A percentile compares a stretch with the other conserved stretches of the same genome.
Conservation (phyloP, 2,329 filamentous ascomycete species). For the Trichoderma citrinoviride region DNA sequence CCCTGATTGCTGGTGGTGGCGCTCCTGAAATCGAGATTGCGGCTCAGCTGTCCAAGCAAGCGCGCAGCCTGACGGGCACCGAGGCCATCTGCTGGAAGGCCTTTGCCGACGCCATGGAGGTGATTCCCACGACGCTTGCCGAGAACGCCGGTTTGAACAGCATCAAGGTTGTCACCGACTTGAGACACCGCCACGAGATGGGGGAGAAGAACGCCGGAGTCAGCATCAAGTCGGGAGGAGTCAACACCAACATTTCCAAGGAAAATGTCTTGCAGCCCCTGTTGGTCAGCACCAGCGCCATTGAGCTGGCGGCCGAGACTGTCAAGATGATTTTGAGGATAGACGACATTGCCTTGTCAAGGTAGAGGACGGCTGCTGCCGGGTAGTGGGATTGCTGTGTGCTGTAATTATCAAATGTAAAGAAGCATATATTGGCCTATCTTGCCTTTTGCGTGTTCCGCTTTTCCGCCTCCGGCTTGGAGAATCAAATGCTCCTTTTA, state of each 20-base stretch:
- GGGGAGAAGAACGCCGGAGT: conserved; percentile 96
- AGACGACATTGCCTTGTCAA: conserved; percentile 63
- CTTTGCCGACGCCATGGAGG: conserved; percentile 95
- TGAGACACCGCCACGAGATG: conserved; percentile 90
- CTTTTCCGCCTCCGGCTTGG: neutral
- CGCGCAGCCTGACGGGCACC: conserved; percentile 81
- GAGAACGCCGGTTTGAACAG: conserved; percentile 97
- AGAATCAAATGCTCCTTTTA: too few species aligned
- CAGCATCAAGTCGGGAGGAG: conserved; percentile 95
- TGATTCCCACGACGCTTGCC: conserved; percentile 92
- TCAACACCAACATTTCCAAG: conserved; percentile 94
- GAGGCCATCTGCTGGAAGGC: conserved; percentile 99
- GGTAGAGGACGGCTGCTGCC: conserved; percentile 42
- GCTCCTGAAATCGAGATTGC: conserved; percentile 97
- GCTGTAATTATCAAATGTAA: conserved; percentile 34
- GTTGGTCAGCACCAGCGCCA: conserved; percentile 93
- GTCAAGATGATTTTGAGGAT: conserved; percentile 87
- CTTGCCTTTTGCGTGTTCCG: neutral
- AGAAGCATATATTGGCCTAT: neutral
- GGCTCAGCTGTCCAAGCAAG: conserved; percentile 76
- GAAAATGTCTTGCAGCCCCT: conserved; percentile 96
- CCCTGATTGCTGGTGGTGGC: conserved; percentile 94
- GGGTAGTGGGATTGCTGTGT: conserved; percentile 36
- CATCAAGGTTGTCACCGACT: conserved; percentile 96
- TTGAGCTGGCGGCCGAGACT: conserved; percentile 95